phyloP scores from a whole-genome alignment of 2,329 filamentous ascomycete genomes.

The Colletotrichum cuscutae region DNA sequence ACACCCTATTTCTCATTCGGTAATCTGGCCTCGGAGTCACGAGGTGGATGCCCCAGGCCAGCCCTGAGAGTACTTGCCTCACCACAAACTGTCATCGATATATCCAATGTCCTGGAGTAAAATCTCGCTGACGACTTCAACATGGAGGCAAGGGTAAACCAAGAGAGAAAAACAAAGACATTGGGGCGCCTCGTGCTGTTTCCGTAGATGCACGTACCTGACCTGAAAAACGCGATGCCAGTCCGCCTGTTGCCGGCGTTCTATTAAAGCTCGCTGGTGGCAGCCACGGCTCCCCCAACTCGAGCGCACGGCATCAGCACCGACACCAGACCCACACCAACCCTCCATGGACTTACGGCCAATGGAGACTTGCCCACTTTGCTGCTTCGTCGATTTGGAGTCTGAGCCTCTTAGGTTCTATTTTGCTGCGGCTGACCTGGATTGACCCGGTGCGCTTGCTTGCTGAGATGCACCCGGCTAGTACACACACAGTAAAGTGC shows the following conservation, averaged over 20 bases:
- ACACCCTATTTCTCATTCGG: slow-evolving; percentile 1
- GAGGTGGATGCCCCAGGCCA: slow-evolving; percentile 7
- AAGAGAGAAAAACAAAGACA: not conserved
- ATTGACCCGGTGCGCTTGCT: not conserved
- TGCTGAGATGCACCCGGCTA: not conserved
- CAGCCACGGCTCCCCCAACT: slow-evolving; percentile 18
- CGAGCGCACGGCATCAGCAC: slow-evolving; percentile 10
- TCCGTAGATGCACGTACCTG: slow-evolving; percentile 1
- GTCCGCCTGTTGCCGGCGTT: slow-evolving; percentile 20
- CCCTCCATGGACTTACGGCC: no score
- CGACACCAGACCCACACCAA: slow-evolving; percentile 1
- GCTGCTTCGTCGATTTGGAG: not conserved
- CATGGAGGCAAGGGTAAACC: not conserved
- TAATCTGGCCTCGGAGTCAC: slow-evolving; percentile 11
- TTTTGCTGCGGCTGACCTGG: slow-evolving; percentile 1
- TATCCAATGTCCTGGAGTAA: no score
- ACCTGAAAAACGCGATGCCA: not conserved
- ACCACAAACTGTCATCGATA: not conserved
- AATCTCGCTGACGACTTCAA: no score
- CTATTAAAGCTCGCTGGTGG: slow-evolving; percentile 6
- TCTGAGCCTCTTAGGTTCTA: not conserved
- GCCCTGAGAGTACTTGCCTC: not conserved
- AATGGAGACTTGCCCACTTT: not conserved
- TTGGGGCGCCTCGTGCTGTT: not conserved
- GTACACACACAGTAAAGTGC: not conserved